Evolutionary conservation across 1,284 basidiomycete species (phyloP), one percentile per base, ranked within the genome.

Genomic region (Cerioporus squamosus): DNA sequence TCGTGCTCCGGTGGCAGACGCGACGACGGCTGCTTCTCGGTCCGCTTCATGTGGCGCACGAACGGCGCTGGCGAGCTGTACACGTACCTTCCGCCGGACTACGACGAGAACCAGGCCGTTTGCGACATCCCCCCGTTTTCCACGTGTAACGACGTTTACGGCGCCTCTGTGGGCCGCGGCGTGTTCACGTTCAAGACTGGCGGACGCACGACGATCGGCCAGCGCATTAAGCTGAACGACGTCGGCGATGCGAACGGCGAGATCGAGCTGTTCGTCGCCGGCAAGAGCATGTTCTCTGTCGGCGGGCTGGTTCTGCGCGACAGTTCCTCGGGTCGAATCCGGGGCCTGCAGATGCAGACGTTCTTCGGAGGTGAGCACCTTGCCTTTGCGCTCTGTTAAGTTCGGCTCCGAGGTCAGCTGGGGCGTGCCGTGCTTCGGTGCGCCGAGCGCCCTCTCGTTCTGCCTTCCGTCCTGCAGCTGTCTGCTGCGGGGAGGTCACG

Each of bases 141-240:
- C 0, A 79, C 80, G n/a, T 91, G 90, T 72, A 81, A 88, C 65
- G 68, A 79, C 2, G 72, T 71, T 4, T 91, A 90, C 66, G 90
- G 90, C 14, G 75, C 88, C 45, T 87, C 86, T 4, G 77, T 94
- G 62, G 90, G 90, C 10, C 82, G 92, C 22, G 90, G 90, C 3
- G 76, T 86, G 0, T 94, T 90, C 79, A 71, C 64, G 3, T 94
- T 83, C 75, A 72, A 76, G 17, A 66, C 76, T 2, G 90, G 88
- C 3, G 73, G 65, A 33, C 90, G 89, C 85, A 91, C 86, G 51
- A 78, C 72, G 26, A 75, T 91, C 61, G 70, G 69, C 23, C 86
- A 90, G 68, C 82, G 80, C n/a, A 81, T 90, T 29, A 72, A 71
- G 51, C 78, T 91, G 55, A 92, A 92, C 65, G 65, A 88, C 81